A percentile compares a stretch with the other conserved stretches of the same genome.
Conservation (phyloP, 1,284 basidiomycete genomes). For the Pyrrhoderma noxium region DNA sequence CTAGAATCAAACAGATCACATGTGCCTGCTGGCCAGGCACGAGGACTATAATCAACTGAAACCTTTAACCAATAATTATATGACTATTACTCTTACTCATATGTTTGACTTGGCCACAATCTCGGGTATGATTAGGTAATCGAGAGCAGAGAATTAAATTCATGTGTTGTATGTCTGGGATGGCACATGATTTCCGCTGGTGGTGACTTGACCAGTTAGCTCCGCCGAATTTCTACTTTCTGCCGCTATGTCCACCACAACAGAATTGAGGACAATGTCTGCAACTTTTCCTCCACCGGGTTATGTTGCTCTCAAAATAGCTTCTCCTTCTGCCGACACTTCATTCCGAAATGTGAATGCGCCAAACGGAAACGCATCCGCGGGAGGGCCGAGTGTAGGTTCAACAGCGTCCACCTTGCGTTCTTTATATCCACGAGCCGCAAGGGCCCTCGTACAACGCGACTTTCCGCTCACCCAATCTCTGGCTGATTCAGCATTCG, state of each 20-base stretch:
- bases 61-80: too few species aligned
- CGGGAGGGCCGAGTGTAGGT: constrained; percentile 17
- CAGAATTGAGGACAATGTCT: constrained; percentile 2
- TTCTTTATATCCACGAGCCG: constrained; percentile 65
- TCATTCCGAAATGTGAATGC: neutral
- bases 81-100: too few species aligned
- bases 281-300: constrained; percentile 1
- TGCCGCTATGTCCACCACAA: constrained; percentile 12
- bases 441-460: constrained; percentile 66
- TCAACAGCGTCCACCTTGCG: constrained; percentile 42
- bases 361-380: constrained; percentile 9
- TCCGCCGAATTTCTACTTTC: neutral
- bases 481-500: constrained; percentile 61
- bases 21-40: too few species aligned
- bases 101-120: too few species aligned
- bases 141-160: neutral
- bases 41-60: too few species aligned
- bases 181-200: neutral
- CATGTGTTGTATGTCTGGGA: too few species aligned
- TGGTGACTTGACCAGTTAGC: neutral
- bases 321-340: neutral
- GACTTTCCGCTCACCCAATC: constrained; percentile 57
- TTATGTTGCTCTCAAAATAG: neutral
- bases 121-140: too few species aligned
- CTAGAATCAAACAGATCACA: too few species aligned